Evolutionary conservation across 495 filamentous ascomycete species (phyloP), one percentile per base, ranked within the genome.

Genomic region (Xylaria castorea): DNA sequence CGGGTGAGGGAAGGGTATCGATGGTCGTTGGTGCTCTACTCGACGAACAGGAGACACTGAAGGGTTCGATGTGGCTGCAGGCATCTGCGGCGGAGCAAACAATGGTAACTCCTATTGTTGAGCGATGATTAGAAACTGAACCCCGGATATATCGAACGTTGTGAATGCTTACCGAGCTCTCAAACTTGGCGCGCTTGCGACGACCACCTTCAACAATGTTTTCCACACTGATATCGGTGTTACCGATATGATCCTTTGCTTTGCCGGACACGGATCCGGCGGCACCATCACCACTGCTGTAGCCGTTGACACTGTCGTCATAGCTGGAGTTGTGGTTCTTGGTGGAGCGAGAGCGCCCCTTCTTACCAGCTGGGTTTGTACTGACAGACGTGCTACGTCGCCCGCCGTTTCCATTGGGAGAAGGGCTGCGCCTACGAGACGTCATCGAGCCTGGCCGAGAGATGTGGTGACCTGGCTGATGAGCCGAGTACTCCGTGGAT

Each of bases 131-230:
- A 55, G 51, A 53, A 38, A 66, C 42, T n/a, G 51, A 36, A 32
- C 53, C 69, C 9, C 74, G 72, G 70, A 51, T 42, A 55, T 6
- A 48, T 44, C 16, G 69, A 72, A 40, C 71, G 68, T 60, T 30
- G 9, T 55, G 32, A 12, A 55, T 75, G 53, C 94, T 90, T 88
- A 98, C 94, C 75, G 94, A 97, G 83, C 94, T 98, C 75, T 97
- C 94, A 80, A 99, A 99, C 84, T 97, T 97, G 73, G 96, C 93
- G 78, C 94, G 90, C 87, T 99, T 98, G 74, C 96, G 90, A 81
- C 96, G 91, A 74, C 94, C 94, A 76, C 97, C 96, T 82, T 98
- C 95, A 68, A 99, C 92, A 82, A 99, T 98, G 78, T 99, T 99
- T 71, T 97, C 93, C 74, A 97, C 88, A 81, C 95, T 98, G 77